phyloP scores from a whole-genome alignment of 768 basidiomycete genomes.

The Tephrocybe sp. region DNA sequence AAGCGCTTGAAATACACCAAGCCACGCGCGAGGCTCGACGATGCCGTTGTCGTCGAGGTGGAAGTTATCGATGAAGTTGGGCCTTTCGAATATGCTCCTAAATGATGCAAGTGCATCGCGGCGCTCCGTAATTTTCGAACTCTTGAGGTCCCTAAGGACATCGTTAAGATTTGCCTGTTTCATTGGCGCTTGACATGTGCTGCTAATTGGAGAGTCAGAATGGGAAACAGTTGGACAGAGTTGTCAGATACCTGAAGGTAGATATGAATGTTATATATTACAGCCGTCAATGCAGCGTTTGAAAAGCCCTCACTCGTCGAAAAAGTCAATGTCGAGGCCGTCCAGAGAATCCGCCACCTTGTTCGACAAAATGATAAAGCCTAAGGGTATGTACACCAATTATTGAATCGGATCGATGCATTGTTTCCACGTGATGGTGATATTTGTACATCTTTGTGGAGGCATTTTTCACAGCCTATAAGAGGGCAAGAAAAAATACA shows the following conservation, averaged over 20 bases:
- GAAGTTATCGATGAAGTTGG: slow-evolving; percentile 45
- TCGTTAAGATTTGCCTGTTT: slow-evolving; percentile 34
- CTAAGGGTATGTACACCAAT: background rate
- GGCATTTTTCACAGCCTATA: background rate
- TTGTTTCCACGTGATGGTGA: slow-evolving; percentile 9
- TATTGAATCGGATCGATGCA: too few species aligned
- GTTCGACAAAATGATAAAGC: background rate
- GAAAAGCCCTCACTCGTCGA: too few species aligned
- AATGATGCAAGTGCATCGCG: slow-evolving; percentile 59
- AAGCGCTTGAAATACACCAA: slow-evolving; percentile 69
- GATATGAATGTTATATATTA: too few species aligned
- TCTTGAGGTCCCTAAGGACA: slow-evolving; percentile 52
- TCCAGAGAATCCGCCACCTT: too few species aligned
- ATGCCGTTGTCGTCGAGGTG: slow-evolving; percentile 35
- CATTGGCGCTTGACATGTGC: background rate
- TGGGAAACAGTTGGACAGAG: background rate
- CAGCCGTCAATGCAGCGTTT: too few species aligned
- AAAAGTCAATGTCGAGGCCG: background rate
- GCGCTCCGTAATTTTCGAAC: slow-evolving; percentile 69
- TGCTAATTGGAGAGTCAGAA: background rate
- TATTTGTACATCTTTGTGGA: slow-evolving; percentile 7
- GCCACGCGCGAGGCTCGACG: slow-evolving; percentile 49
- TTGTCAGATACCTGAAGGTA: too few species aligned
- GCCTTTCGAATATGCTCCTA: slow-evolving; percentile 49
- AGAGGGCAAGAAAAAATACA: background rate